phyloP scores from a whole-genome alignment of 2,329 filamentous ascomycete species.

The Calonectria leucothoes region DNA sequence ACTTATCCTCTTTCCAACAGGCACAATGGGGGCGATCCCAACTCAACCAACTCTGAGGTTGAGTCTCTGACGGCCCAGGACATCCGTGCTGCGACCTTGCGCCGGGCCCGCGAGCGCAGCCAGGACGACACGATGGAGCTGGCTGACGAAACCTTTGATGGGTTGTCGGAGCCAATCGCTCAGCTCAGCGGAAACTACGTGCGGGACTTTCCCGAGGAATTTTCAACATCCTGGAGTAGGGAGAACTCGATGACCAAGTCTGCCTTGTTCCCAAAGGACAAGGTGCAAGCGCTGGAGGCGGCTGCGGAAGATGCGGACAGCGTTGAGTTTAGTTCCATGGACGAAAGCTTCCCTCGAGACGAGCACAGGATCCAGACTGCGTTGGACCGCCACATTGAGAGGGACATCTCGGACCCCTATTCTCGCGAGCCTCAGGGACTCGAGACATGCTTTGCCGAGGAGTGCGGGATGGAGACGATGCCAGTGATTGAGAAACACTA shows the following conservation, averaged over 20 bases:
- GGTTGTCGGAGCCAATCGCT: not conserved
- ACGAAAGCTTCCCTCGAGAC: constrained; percentile 53
- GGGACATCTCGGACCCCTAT: constrained; percentile 49
- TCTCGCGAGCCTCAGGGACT: constrained; percentile 60
- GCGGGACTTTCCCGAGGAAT: constrained; percentile 66
- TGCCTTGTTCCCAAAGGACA: constrained; percentile 37
- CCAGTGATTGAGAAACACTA: constrained; percentile 52
- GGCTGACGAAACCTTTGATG: constrained; percentile 22
- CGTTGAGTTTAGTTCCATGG: constrained; percentile 51
- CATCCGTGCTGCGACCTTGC: constrained; percentile 46
- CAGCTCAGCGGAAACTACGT: constrained; percentile 60
- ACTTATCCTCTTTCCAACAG: constrained; percentile 36
- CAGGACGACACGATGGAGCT: constrained; percentile 21
- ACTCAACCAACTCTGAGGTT: constrained; percentile 30
- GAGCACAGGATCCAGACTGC: constrained; percentile 43
- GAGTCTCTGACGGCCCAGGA: constrained; percentile 45
- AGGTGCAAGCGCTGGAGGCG: not conserved
- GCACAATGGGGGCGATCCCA: constrained; percentile 33
- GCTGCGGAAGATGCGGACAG: constrained; percentile 39
- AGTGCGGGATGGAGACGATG: constrained; percentile 50
- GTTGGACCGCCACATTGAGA: constrained; percentile 40
- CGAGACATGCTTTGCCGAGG: constrained; percentile 59
- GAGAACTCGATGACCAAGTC: constrained; percentile 41
- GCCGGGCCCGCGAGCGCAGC: constrained; percentile 38
- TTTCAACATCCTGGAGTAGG: constrained; percentile 55